Percentiles rank a stretch among this genome's conserved stretches.
phyloP scores from a whole-genome alignment of 768 basidiomycete genomes.

The Cytidiella melzeri region DNA sequence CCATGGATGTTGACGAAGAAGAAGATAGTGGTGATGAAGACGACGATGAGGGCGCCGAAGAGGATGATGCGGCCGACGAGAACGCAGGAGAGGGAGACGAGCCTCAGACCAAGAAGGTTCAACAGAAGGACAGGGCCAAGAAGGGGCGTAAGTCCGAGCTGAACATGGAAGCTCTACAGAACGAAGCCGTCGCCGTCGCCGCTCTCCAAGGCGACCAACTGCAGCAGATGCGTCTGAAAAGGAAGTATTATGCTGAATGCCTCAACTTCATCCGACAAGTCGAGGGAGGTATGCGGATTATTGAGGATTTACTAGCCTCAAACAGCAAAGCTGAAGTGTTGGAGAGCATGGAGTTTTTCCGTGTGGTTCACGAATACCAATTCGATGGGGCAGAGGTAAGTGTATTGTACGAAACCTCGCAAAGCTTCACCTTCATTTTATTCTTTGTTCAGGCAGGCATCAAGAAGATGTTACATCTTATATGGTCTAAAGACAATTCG shows the following conservation, averaged over 20 bases:
- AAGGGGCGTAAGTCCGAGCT: slow-evolving; percentile 63
- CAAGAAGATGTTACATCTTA: slow-evolving; percentile 93
- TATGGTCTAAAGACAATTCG: slow-evolving; percentile 94
- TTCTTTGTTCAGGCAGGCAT: slow-evolving; percentile 66
- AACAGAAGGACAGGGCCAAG: slow-evolving; percentile 30
- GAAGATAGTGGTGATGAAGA: slow-evolving; percentile 22
- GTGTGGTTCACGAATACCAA: slow-evolving; percentile 72
- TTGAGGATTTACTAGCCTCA: slow-evolving; percentile 78
- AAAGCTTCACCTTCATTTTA: not conserved
- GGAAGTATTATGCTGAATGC: slow-evolving; percentile 84
- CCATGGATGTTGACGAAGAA: slow-evolving; percentile 54
- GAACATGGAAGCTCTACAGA: slow-evolving; percentile 41
- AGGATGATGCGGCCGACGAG: slow-evolving; percentile 34
- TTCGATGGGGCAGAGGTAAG: slow-evolving; percentile 71
- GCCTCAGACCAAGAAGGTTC: slow-evolving; percentile 22
- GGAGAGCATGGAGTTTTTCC: slow-evolving; percentile 88
- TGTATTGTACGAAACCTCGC: not conserved
- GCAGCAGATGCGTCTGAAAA: slow-evolving; percentile 61
- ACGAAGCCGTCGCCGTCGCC: slow-evolving; percentile 67
- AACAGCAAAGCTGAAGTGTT: slow-evolving; percentile 80
- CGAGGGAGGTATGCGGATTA: slow-evolving; percentile 61
- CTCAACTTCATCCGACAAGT: slow-evolving; percentile 73
- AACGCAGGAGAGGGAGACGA: slow-evolving; percentile 35
- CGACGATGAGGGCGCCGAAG: slow-evolving; percentile 33
- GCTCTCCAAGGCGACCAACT: slow-evolving; percentile 62